Base-by-base conservation (phyloP, 1,284 basidiomycete species). In the Coniferiporia sulphurascens region DNA sequence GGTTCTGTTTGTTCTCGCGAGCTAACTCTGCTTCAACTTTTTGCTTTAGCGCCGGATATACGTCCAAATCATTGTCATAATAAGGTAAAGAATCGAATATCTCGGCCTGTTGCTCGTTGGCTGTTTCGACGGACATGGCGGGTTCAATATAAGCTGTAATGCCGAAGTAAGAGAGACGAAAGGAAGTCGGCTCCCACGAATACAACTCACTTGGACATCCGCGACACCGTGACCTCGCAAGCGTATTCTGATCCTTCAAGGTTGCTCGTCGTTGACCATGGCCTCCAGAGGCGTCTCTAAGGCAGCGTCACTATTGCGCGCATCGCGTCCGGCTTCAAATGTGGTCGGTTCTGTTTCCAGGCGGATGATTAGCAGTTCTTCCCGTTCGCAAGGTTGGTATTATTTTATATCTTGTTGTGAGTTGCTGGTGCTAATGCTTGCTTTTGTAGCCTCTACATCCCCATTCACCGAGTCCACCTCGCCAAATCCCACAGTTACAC, bases 31-130 rank as follows among this genome's bases (percentile, higher is more conserved):
- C 78, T 60, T 89, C 85, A 12, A 93, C 91, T 66, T 85, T 85
- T 66, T 85, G 80, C 67, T 82, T 84, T 61, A 91, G 75, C 59
- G 83, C 73, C 2, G 91, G 88, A 62, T 85, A 82, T 57, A 80
- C 81, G 63, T 95, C 91, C 50, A 95, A 79, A 68, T 98, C 94
- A 70, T 93, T 89, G 76, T 98, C 95, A 69, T 93, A 95, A 75
- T 98, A 98, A 12, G 95, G 93, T 60, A 97, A 79, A 21, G 93
- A 91, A 73, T 97, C 95, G 65, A 93, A 83, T 27, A 83, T 57
- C 52, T 62, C 61, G 36, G 52, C 53, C 53, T 63, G 48, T 48
- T 60, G 53, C 43, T 43, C 48, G 41, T 50, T 34, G 9, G 55
- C 55, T 22, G 44, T 44, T 48, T 60, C 67, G n/a, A 63, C 49